A percentile compares a stretch with the other conserved stretches of the same genome.
These are phyloP conservation scores for Peronospora tabacina DNA, from an alignment of 352 stramenopile species.

Conservation along the genomic window DNA sequence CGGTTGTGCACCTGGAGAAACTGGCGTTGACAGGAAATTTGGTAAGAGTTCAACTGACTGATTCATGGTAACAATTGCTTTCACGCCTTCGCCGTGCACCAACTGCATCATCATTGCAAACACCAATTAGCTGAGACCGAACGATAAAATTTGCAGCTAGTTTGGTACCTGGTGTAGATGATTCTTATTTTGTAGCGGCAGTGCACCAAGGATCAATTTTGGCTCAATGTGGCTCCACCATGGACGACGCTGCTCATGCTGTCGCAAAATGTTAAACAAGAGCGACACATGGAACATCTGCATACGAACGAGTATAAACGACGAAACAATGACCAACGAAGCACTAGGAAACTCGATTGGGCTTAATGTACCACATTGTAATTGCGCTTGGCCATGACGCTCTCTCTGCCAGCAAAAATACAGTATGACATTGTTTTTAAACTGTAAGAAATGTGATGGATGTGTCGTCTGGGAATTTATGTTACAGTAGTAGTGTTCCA, in stretches of 20 bases:
- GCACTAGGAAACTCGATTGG: neutral
- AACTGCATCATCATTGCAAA: conserved; percentile 25
- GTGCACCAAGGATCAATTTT: conserved; percentile 55
- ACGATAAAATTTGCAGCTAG: neutral
- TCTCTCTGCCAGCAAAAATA: no score
- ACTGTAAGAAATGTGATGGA: no score
- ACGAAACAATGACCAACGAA: neutral
- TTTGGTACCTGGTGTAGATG: conserved; percentile 36
- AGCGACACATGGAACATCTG: conserved; percentile 76
- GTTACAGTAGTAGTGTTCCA: no score
- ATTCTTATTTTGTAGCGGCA: conserved; percentile 49
- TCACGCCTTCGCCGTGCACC: conserved; percentile 45
- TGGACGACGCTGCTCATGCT: conserved; percentile 37
- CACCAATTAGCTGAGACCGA: no score
- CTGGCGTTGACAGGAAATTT: conserved; percentile 51
- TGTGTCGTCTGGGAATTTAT: no score
- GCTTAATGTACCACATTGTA: conserved; percentile 22
- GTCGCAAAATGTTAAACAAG: conserved; percentile 61
- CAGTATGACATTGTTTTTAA: neutral
- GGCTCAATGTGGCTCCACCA: conserved; percentile 72
- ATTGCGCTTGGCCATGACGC: conserved; percentile 16
- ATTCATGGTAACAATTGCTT: conserved; percentile 76
- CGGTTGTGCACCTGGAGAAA: conserved; percentile 38
- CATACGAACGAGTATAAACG: neutral
- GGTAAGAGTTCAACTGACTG: conserved; percentile 54